Percentiles rank a stretch among this genome's conserved stretches.
Evolutionary conservation across 2,329 filamentous ascomycete species (phyloP).

Genomic region (Achaetomium macrosporum): DNA sequence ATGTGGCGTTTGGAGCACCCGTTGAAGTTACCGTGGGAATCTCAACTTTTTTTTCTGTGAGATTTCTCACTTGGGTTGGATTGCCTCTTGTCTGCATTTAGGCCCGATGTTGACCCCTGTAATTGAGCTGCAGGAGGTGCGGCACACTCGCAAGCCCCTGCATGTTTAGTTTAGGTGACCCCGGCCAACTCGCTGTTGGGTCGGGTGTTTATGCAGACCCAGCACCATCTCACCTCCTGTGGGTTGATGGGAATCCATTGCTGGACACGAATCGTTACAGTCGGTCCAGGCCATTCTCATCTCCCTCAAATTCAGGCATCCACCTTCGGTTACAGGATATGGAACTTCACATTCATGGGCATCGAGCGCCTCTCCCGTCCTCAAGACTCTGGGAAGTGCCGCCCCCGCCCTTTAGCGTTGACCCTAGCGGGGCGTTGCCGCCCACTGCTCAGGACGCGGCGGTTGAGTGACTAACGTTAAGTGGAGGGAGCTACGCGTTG

Average conservation of each 20-base stretch:
- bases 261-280: not conserved
- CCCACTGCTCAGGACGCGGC: not conserved
- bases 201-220: conserved; percentile 6
- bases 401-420: not conserved
- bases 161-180: conserved; percentile 13
- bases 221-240: not conserved
- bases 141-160: conserved; percentile 20
- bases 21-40: conserved; percentile 7
- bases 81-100: conserved; percentile 23
- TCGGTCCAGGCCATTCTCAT: not conserved
- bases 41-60: conserved; percentile 13
- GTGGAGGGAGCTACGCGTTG: not conserved
- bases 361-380: no score
- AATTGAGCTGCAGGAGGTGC: conserved; percentile 21
- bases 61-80: conserved; percentile 6
- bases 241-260: no score
- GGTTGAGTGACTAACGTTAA: not conserved
- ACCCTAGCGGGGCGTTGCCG: not conserved
- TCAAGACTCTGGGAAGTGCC: no score
- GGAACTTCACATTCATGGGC: no score
- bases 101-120: conserved; percentile 23
- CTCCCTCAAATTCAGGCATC: no score
- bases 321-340: no score
- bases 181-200: not conserved
- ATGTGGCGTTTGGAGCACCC: not conserved